A percentile compares a stretch with the other conserved stretches of the same genome.
phyloP scores from a whole-genome alignment of 179 eudicot species.

The Silene coronaria region DNA sequence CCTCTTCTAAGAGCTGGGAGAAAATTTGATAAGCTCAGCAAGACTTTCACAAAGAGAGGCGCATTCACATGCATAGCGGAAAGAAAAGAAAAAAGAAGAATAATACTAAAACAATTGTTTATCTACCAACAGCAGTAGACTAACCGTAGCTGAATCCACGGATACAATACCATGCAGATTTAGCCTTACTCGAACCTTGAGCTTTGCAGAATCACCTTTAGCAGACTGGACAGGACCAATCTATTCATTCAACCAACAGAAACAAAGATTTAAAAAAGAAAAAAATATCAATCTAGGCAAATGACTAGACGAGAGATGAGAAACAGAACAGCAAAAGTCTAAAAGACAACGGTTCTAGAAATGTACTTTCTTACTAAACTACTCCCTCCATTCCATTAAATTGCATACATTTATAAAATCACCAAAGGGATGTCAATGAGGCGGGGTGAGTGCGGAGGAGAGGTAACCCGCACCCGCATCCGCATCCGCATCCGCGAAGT shows the following conservation, averaged over 20 bases:
- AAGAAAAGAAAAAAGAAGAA: neutral
- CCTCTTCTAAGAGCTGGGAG: constrained; percentile 79
- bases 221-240: constrained; percentile 84
- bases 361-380: neutral
- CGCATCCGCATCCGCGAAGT: too few relatives aligned
- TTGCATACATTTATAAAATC: neutral
- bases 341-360: neutral
- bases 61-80: neutral
- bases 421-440: too few relatives aligned
- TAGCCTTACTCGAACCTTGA: constrained; percentile 77
- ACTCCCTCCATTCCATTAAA: neutral
- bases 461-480: too few relatives aligned
- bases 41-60: neutral
- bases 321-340: neutral
- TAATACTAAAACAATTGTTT: neutral
- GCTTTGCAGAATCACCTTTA: constrained; percentile 66
- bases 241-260: constrained; percentile 29
- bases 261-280: neutral
- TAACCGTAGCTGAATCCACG: constrained; percentile 82
- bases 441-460: too few relatives aligned
- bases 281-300: neutral
- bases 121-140: constrained; percentile 14
- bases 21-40: neutral
- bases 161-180: constrained; percentile 78
- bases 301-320: neutral